Conservation (phyloP, 352 stramenopile species). For the Pythium graminicola region DNA sequence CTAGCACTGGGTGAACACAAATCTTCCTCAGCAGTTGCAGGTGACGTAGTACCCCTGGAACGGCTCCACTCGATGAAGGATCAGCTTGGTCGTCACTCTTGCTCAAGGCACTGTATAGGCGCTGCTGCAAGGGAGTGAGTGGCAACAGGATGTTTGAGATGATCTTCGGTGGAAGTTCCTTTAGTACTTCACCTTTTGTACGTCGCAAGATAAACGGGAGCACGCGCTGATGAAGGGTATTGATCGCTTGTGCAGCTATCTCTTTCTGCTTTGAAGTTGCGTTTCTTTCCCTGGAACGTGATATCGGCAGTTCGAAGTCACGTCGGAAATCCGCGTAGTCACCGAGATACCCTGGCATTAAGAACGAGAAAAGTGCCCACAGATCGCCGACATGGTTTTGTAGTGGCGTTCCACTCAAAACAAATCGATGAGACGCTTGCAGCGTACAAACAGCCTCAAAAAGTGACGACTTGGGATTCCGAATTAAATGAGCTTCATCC, state of each 20-base stretch:
- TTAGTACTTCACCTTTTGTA: slow-evolving; percentile 93
- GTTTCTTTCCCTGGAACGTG: slow-evolving; percentile 89
- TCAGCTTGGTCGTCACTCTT: no score
- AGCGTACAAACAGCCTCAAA: slow-evolving; percentile 93
- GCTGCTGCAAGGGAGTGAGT: slow-evolving; percentile 84
- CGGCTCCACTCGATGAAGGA: slow-evolving; percentile 88
- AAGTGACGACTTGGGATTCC: slow-evolving; percentile 97
- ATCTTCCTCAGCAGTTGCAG: slow-evolving; percentile 97
- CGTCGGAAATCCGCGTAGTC: slow-evolving; percentile 97
- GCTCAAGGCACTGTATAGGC: slow-evolving; percentile 91
- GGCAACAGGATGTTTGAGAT: slow-evolving; percentile 98
- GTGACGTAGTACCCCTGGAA: slow-evolving; percentile 83
- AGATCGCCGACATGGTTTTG: slow-evolving; percentile 95
- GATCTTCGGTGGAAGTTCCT: slow-evolving; percentile 94
- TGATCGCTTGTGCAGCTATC: slow-evolving; percentile 95
- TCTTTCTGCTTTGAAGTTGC: slow-evolving; percentile 93
- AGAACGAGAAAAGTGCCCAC: slow-evolving; percentile 99
- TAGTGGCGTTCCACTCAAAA: slow-evolving; percentile 89
- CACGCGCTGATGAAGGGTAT: slow-evolving; percentile 93
- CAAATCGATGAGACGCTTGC: slow-evolving; percentile 86
- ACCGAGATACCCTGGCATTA: slow-evolving; percentile 95
- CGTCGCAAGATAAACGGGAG: slow-evolving; percentile 96
- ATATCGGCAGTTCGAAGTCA: slow-evolving; percentile 97
- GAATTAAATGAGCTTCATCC: slow-evolving; percentile 98
- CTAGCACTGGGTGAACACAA: slow-evolving; percentile 97